A percentile compares a stretch with the other conserved stretches of the same genome.
Conservation (phyloP, 306 rosid species). For the Dicorynia guianensis region DNA sequence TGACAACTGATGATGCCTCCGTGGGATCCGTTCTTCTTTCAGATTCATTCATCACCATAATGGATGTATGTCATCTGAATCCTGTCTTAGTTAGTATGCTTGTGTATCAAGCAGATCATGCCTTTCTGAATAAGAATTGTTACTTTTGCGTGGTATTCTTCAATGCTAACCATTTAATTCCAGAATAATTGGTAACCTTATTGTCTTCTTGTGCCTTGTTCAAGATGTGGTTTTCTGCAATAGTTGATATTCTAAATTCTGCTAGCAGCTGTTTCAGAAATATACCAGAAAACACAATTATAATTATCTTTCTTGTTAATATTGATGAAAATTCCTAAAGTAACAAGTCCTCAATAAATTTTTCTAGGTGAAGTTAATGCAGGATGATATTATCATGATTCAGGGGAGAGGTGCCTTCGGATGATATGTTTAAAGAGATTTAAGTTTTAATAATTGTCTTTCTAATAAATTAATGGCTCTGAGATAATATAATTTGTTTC, state of each 20-base stretch:
- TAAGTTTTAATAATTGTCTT: neutral
- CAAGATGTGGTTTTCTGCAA: neutral
- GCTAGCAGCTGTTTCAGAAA: constrained; percentile 17
- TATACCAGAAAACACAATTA: neutral
- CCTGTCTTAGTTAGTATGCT: constrained; percentile 22
- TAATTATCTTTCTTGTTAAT: constrained; percentile 1
- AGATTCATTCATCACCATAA: constrained; percentile 83
- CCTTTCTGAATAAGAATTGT: constrained; percentile 6
- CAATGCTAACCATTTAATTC: constrained; percentile 14
- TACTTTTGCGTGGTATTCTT: constrained; percentile 12
- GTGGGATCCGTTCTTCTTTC: constrained; percentile 89
- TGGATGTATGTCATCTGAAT: constrained; percentile 82
- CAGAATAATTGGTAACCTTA: constrained; percentile 1
- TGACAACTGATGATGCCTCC: constrained; percentile 85
- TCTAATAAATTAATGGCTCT: neutral
- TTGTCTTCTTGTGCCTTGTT: neutral
- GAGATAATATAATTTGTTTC: neutral
- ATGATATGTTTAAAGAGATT: too few species aligned
- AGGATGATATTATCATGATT: neutral
- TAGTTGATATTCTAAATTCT: constrained; percentile 29
- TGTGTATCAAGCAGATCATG: constrained; percentile 22
- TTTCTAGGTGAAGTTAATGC: neutral
- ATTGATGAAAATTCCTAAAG: neutral
- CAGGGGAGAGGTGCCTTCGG: neutral
- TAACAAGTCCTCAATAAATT: neutral